Evolutionary conservation across 805 yeast species (phyloP), one percentile per base, ranked within the genome.

Genomic region (Spathaspora arborariae): DNA sequence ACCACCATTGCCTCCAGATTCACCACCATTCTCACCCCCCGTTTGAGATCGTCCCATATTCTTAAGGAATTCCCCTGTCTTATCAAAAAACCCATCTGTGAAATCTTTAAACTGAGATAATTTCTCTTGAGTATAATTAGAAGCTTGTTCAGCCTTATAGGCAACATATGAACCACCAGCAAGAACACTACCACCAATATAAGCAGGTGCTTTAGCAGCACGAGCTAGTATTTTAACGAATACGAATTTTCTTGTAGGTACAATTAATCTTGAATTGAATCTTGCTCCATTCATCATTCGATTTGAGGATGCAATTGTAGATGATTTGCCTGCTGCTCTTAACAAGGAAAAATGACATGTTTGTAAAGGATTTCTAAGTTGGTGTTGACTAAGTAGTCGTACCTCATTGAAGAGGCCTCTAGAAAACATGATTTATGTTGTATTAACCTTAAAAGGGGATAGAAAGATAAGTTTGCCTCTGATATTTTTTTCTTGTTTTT

Each of bases 91-190:
- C 21, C 76, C 79, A 33, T 77, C 78, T 0, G 88, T 80, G 39
- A 81, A 63, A 46, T 85, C 96, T 45, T 79, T 79, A 20, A 84
- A 70, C 48, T 80, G 72, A 7, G 74, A 72, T 38, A 92, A 56
- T 58, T 81, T 80, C 50, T 86, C 96, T 45, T 74, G 74, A 0
- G 96, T 80, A 56, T 78, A 88, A 34, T 63, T 72, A 0, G 88
- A 75, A 1, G 96, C 96, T 64, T 92, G 95, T 45, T 90, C 95
- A 8, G 91, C 86, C 63, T 94, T 92, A 64, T 91, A 91, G 16
- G 91, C 89, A 42, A 92, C 83, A 60, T 90, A 94, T 2, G 96
- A 85, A 0, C 96, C 96, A 6, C 96, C 96, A 9, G 97, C 98
- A 2, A 96, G 97, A 30, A 90, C 65, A 0, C 96, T 90, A 6